Conservation (phyloP, 306 rosid genomes). For the Vicia sativa region DNA sequence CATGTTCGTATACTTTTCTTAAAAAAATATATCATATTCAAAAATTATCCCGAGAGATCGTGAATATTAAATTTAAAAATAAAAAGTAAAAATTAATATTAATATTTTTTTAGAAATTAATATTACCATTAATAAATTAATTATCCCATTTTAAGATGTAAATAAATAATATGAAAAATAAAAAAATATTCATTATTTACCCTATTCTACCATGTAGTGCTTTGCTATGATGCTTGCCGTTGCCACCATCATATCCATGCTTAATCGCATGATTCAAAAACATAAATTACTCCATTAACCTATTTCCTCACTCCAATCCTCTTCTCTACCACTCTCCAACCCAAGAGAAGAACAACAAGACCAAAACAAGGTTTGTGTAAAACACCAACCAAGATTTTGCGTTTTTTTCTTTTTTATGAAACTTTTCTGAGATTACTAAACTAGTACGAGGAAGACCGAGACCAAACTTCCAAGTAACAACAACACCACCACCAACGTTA, state of each 20-base stretch:
- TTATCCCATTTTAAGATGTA: neutral
- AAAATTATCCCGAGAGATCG: no score
- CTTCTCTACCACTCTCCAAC: constrained; percentile 34
- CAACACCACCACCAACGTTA: constrained; percentile 23
- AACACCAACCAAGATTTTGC: constrained; percentile 23
- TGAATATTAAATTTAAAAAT: no score
- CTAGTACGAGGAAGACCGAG: constrained; percentile 36
- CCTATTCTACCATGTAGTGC: constrained; percentile 30
- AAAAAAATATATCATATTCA: no score
- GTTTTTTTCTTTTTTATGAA: neutral
- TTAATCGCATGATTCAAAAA: constrained; percentile 37
- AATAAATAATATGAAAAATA: no score
- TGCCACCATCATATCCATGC: constrained; percentile 23
- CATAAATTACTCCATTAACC: constrained; percentile 28
- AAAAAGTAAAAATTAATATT: no score
- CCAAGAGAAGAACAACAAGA: constrained; percentile 27
- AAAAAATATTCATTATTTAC: neutral
- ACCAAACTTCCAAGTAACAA: constrained; percentile 29
- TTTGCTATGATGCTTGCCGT: constrained; percentile 27
- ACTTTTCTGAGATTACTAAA: constrained; percentile 28
- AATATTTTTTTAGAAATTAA: no score
- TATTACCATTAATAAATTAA: no score
- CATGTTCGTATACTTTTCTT: no score
- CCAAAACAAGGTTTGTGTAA: constrained; percentile 33
- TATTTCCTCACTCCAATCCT: constrained; percentile 27